These are phyloP conservation scores for Ananas comosus DNA, from an alignment of 176 grass and related monocot genomes.

Conservation along the genomic window DNA sequence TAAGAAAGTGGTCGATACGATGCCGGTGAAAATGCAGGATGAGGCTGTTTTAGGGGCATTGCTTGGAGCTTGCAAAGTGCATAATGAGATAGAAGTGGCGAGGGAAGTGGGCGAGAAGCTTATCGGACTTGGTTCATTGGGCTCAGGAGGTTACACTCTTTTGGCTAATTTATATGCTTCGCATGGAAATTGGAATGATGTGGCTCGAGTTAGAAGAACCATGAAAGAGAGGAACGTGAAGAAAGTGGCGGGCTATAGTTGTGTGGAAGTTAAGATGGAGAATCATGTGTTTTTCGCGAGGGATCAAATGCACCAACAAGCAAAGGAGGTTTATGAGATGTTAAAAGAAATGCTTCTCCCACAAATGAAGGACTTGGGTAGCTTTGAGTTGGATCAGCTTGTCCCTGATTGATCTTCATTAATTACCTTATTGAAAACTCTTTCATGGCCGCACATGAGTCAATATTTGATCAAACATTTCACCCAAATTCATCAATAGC, in stretches of 20 bases:
- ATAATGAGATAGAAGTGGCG: constrained; percentile 5
- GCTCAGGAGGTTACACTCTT: constrained; percentile 24
- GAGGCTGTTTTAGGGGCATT: constrained; percentile 21
- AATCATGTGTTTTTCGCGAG: constrained; percentile 37
- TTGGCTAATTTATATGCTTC: constrained; percentile 43
- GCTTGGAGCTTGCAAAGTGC: constrained; percentile 10
- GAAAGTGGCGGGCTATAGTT: constrained; percentile 28
- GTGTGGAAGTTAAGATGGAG: constrained; percentile 19
- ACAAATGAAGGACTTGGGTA: constrained; percentile 27
- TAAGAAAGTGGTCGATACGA: neutral
- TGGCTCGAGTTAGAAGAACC: constrained; percentile 35
- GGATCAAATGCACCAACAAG: constrained; percentile 29
- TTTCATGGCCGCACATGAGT: neutral
- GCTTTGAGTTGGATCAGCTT: neutral
- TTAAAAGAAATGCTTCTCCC: constrained; percentile 30
- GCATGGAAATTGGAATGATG: constrained; percentile 23
- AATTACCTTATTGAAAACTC: neutral
- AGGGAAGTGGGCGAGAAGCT: constrained; percentile 20
- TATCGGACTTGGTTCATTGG: constrained; percentile 8
- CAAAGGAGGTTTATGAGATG: constrained; percentile 39
- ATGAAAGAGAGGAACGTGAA: constrained; percentile 38
- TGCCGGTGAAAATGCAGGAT: constrained; percentile 7
- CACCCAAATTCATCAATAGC: neutral
- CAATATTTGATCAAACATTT: neutral
- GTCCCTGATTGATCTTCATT: neutral